Percentiles rank a stretch among this genome's conserved stretches.
These are phyloP conservation scores for Monosporascus ibericus DNA, from an alignment of 2,329 filamentous ascomycete species.

Conservation along the genomic window DNA sequence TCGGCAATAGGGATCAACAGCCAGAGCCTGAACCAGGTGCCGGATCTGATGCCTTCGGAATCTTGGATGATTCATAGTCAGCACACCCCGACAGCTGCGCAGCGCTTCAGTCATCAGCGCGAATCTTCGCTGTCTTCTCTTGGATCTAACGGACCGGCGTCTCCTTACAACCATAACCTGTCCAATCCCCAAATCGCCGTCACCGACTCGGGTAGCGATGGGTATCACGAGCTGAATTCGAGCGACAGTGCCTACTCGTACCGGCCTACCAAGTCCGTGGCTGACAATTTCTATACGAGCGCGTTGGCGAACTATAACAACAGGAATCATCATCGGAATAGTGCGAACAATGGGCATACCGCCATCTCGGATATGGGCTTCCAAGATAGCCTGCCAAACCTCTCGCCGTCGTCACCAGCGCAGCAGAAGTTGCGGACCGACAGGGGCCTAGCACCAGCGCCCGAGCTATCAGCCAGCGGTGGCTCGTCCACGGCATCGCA, in stretches of 20 bases:
- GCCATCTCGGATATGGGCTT: conserved; percentile 31
- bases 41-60: conserved; percentile 27
- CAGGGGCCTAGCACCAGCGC: conserved; percentile 37
- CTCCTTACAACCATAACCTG: conserved; percentile 49
- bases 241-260: conserved; percentile 37
- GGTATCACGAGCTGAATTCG: conserved; percentile 36
- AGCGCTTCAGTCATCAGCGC: conserved; percentile 45
- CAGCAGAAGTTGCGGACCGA: conserved; percentile 35
- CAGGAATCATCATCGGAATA: conserved; percentile 26
- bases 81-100: conserved; percentile 20
- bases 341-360: conserved; percentile 33
- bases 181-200: conserved; percentile 54
- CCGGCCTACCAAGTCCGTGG: conserved; percentile 40
- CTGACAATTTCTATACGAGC: conserved; percentile 32
- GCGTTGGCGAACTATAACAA: conserved; percentile 20
- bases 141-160: conserved; percentile 53
- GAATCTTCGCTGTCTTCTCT: conserved; percentile 57
- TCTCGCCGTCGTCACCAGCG: conserved; percentile 31
- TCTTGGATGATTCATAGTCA: conserved; percentile 23
- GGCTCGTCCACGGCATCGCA: conserved; percentile 35
- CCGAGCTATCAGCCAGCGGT: conserved; percentile 35
- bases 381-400: conserved; percentile 11
- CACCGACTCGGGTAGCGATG: conserved; percentile 42
- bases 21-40: conserved; percentile 20
- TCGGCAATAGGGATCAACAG: conserved; percentile 3